phyloP scores from a whole-genome alignment of 306 rosid genomes.

The Gynostemma pentaphyllum region DNA sequence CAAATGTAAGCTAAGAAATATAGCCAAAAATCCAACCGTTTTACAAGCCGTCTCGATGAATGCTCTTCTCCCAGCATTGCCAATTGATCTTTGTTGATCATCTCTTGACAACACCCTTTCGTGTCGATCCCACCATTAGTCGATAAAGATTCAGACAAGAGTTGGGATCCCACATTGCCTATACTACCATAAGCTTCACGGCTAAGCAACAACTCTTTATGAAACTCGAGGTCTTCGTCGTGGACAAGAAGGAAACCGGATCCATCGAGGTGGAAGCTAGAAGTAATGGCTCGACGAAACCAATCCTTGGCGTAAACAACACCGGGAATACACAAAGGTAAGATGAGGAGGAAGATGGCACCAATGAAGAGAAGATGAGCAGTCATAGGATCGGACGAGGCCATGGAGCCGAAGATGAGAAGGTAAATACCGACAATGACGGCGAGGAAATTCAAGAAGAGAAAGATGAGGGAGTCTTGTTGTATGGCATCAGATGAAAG shows the following conservation, averaged over 20 bases:
- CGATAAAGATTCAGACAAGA: not conserved
- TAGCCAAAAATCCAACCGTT: constrained; percentile 78
- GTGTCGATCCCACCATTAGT: not conserved
- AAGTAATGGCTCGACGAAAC: constrained; percentile 36
- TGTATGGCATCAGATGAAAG: constrained; percentile 50
- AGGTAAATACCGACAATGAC: constrained; percentile 69
- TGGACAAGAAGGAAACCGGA: constrained; percentile 62
- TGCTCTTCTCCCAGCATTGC: constrained; percentile 84
- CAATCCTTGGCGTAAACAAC: constrained; percentile 60
- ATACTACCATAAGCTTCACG: constrained; percentile 34
- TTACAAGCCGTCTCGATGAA: constrained; percentile 34
- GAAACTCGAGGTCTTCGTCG: constrained; percentile 85
- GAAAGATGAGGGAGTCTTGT: constrained; percentile 60
- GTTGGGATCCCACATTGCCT: not conserved
- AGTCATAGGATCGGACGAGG: constrained; percentile 24
- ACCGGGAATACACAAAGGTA: constrained; percentile 69
- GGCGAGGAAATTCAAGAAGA: constrained; percentile 60
- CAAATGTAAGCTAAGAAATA: constrained; percentile 76
- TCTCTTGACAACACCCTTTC: constrained; percentile 25
- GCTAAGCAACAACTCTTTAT: constrained; percentile 57
- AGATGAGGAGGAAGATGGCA: constrained; percentile 51
- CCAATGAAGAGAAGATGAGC: constrained; percentile 49
- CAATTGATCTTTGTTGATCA: constrained; percentile 45
- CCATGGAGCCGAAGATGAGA: constrained; percentile 45
- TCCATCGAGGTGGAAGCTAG: constrained; percentile 39